phyloP scores from a whole-genome alignment of 2,329 filamentous ascomycete species.

The Mycosphaerella sp. region DNA sequence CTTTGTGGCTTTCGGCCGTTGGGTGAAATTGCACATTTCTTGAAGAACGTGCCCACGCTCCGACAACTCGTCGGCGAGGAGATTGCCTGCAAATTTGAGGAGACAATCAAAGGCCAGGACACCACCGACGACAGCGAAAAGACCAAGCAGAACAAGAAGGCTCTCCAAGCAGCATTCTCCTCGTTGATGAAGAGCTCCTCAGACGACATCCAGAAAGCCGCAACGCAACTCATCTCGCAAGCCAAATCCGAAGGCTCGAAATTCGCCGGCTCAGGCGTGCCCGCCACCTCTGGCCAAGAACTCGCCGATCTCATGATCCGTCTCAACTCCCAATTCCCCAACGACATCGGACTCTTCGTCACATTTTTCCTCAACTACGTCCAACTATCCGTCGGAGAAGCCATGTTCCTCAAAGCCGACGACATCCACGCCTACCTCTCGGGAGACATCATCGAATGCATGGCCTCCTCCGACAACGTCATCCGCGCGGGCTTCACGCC shows the following conservation, averaged over 20 bases:
- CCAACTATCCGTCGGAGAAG: constrained; percentile 78
- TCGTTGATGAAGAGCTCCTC: constrained; percentile 72
- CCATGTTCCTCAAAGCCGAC: constrained; percentile 91
- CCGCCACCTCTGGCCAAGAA: constrained; percentile 61
- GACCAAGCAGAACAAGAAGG: constrained; percentile 62
- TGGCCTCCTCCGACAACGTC: constrained; percentile 98
- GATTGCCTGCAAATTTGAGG: constrained; percentile 42
- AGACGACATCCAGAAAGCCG: constrained; percentile 58
- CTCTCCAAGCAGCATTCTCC: constrained; percentile 67
- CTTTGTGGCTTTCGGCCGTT: constrained; percentile 92
- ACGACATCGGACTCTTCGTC: constrained; percentile 88
- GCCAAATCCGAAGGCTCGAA: constrained; percentile 61
- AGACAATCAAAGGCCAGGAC: constrained; percentile 48
- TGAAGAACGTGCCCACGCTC: constrained; percentile 55
- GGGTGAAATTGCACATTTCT: constrained; percentile 78
- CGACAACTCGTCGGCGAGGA: constrained; percentile 45
- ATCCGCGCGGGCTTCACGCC: constrained; percentile 95
- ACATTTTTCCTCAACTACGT: constrained; percentile 98
- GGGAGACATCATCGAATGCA: constrained; percentile 96
- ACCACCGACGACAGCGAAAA: constrained; percentile 43
- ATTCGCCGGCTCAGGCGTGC: constrained; percentile 69
- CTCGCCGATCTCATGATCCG: constrained; percentile 71
- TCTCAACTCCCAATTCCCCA: constrained; percentile 76
- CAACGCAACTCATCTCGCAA: constrained; percentile 62
- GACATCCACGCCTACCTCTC: constrained; percentile 95